Base-by-base conservation (phyloP, 129 eudicot species). In the Arctium lappa region DNA sequence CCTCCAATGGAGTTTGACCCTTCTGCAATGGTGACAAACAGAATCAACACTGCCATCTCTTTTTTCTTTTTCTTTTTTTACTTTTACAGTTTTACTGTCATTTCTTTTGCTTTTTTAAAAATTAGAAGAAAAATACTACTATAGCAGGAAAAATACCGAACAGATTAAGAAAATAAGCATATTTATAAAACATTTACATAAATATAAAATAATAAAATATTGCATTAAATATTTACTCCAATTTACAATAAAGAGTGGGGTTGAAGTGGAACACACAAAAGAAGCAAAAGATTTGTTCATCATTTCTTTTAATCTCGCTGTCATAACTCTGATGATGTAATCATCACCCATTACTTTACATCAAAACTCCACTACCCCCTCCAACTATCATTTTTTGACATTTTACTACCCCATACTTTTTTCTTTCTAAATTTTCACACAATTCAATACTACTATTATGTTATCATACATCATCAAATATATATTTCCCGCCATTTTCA, bases 401-500 rank as follows among this genome's bases (percentile, higher is more conserved):
- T 75, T 42, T 84, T 68, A n/a, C 78, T 33, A 79, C 69, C 80
- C 13, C 76, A 36, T 31, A 60, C 79, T 82, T 73, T n/a, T 56
- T 81, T 62, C 69, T 82, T 82, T 60, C 79, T 72, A 78, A 77
- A 15, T 53, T 78, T 63, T 74, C 80, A 84, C 84, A 73, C 84
- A 13, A 84, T 63, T 46, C 66, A 12, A 34, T 6, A 6, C 68
- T 60, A 53, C 10, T 42, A 33, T 33, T 22, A 39, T 50, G 62
- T 53, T 53, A 53, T 53, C 65, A 53, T 53, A 53, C 65, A 53
- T 60, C 79, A 83, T 72, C 75, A 22, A 72, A 10, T 30, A 70
- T n/a, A 22, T 22, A 22, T 4, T 82, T 78, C 84, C 89, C 84
- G 84, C 89, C 81, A 60, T 70, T 8, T 56, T 90, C 89, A 91